Evolutionary conservation across 208 protist genomes (phyloP).

Genomic region (Blastocrithidia nonstop): DNA sequence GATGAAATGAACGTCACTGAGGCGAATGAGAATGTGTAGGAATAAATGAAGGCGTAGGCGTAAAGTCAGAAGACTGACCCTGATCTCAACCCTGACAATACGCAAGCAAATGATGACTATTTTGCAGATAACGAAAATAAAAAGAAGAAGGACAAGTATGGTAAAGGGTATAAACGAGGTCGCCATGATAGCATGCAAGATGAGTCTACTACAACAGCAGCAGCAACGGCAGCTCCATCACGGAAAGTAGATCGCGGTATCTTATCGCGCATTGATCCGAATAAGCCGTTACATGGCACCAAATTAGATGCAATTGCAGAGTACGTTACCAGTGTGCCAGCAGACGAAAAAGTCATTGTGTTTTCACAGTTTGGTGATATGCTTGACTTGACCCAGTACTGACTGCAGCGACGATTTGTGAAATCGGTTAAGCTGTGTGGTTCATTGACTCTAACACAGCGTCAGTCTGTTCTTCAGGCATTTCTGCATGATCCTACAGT

Average conservation of each 20-base stretch:
- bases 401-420: slow-evolving; percentile 57
- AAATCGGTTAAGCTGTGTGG: slow-evolving; percentile 85
- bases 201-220: slow-evolving; percentile 2
- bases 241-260: slow-evolving; percentile 14
- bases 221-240: not conserved
- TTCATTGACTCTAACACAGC: slow-evolving; percentile 68
- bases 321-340: slow-evolving; percentile 54
- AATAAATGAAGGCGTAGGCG: not conserved
- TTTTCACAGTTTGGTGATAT: slow-evolving; percentile 95
- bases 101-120: not conserved
- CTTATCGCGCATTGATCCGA: slow-evolving; percentile 47
- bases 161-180: not conserved
- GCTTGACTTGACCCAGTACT: slow-evolving; percentile 89
- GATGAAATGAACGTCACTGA: slow-evolving; percentile 10
- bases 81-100: not conserved
- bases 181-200: not conserved
- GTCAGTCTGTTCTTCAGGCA: slow-evolving; percentile 64
- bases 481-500: slow-evolving; percentile 75
- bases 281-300: slow-evolving; percentile 68
- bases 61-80: slow-evolving; percentile 5
- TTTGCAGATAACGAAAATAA: not conserved
- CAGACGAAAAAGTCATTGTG: slow-evolving; percentile 84
- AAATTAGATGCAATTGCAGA: slow-evolving; percentile 83
- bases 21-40: slow-evolving; percentile 1
- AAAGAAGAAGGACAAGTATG: not conserved